Evolutionary conservation across 495 filamentous ascomycete genomes (phyloP), one percentile per base, ranked within the genome.

Genomic region (Copromyces sp.): DNA sequence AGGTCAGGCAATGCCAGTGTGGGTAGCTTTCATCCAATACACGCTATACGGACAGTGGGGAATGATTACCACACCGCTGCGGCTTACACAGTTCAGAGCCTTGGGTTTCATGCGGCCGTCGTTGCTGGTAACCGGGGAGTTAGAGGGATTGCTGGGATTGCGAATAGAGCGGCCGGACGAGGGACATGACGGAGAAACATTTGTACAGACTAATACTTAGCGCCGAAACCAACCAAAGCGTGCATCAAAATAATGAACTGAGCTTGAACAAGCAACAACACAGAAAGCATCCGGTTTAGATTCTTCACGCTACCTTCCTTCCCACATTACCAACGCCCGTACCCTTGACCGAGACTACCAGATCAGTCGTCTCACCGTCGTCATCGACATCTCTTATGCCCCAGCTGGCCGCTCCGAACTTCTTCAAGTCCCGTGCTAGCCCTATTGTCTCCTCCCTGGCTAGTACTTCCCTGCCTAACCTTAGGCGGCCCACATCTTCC

Each of bases 251-350:
- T 24, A 12, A 61, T 61, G 53, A 61, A 61, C 24, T 16, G 53
- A 32, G 53, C 24, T 61, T 61, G 53, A 32, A 24, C 39, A 20
- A 11, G 45, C 40, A 38, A 71, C 40, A 69, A 39, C n/a, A 32
- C 39, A 35, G 40, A 45, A 39, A 61, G 53, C 53, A 61, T 61
- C 53, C 24, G 53, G 24, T 61, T 61, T 61, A 61, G 14, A 71
- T 53, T 76, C 86, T 17, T 77, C 87, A 99, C 77, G 92, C 92
- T 79, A 98, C 90, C 83, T 98, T 98, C 73, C 94, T 88, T 42
- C 94, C 95, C 65, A 98, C 91, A 81, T 99, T 99, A 6, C 96
- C 96, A 65, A 99, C 93, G 29, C 96, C 96, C 77, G 88, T 90
- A 38, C 96, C 96, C 75, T 98, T 95, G 39, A 99, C 89, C 73